Base-by-base conservation (phyloP, 2,329 filamentous ascomycete species). In the Penicillium sp. region DNA sequence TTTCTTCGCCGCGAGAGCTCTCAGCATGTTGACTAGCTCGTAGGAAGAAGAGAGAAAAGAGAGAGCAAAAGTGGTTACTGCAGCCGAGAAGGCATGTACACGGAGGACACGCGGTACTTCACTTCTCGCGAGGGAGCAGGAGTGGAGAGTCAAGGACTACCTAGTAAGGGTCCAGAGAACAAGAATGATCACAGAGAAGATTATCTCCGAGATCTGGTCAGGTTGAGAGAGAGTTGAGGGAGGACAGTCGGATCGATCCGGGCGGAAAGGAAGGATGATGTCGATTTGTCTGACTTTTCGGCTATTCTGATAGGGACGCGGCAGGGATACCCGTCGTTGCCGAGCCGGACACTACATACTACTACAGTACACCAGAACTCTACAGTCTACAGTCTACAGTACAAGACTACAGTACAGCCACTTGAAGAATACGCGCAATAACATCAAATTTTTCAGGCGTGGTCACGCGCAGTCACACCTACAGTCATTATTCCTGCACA, bases 1-100 rank as follows among this genome's bases (percentile, higher is more conserved):
- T 67, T 74, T 56, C 50, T 56, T 76, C 52, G 71, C 63, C 47
- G 72, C 68, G 46, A 72, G 66, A 55, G 70, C 68, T 63, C 72
- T 69, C 59, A 74, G 65, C 72, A 74, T 74, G 62, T 20, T n/a
- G 46, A 20, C n/a, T n/a, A 45, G 26, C 20, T 28, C 47, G 21
- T 30, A 33, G 20, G 23, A 38, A n/a, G 18, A 53, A 20, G 24
- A 47, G 38, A 11, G 24, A 40, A 43, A 42, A 9, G 49, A 26
- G 8, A 35, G 4, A 43, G 30, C 30, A 28, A 28, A 46, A 21
- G 20, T 50, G n/a, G 23, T 49, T 24, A 50, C 47, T 50, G 47
- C 47, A 28, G 50, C 52, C 40, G 26, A 3, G 21, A 48, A 47
- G 38, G 50, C 33, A 50, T 48, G 21, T 46, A 47, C 33, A 16